Percentiles rank a stretch among this genome's conserved stretches.
Evolutionary conservation across 306 rosid genomes (phyloP).

Genomic region (Rosa persica): DNA sequence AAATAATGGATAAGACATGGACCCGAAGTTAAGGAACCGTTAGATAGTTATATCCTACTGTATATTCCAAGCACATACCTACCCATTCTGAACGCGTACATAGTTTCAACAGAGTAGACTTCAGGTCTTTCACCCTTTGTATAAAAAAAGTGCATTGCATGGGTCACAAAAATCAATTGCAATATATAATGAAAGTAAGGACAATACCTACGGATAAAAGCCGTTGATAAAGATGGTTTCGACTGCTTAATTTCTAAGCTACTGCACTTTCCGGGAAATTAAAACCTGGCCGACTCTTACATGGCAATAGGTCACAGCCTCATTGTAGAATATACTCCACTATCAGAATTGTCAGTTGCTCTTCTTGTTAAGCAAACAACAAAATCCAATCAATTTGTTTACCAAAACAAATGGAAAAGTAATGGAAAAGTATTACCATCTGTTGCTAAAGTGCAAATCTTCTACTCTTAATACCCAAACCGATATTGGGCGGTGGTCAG

Average conservation of each 20-base stretch:
- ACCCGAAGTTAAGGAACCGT: background rate
- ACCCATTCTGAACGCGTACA: background rate
- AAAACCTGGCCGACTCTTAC: background rate
- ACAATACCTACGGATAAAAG: background rate
- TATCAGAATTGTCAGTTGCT: background rate
- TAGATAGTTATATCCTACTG: background rate
- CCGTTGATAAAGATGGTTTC: background rate
- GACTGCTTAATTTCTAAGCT: background rate
- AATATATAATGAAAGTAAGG: background rate
- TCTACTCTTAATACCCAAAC: background rate
- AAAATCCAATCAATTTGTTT: background rate
- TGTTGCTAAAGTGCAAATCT: background rate
- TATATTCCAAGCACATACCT: background rate
- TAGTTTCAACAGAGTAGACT: background rate
- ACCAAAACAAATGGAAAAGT: background rate
- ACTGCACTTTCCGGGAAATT: background rate
- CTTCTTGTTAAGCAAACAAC: background rate
- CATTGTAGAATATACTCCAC: background rate
- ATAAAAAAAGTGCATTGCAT: background rate
- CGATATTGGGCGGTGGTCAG: constrained; percentile 4
- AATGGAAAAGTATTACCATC: background rate
- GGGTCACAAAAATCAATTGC: background rate
- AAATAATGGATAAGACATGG: background rate
- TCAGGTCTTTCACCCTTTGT: background rate
- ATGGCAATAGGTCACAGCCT: background rate